Percentiles rank a stretch among this genome's conserved stretches.
Evolutionary conservation across 306 rosid genomes (phyloP).

Genomic region (Abrus pulchellus): DNA sequence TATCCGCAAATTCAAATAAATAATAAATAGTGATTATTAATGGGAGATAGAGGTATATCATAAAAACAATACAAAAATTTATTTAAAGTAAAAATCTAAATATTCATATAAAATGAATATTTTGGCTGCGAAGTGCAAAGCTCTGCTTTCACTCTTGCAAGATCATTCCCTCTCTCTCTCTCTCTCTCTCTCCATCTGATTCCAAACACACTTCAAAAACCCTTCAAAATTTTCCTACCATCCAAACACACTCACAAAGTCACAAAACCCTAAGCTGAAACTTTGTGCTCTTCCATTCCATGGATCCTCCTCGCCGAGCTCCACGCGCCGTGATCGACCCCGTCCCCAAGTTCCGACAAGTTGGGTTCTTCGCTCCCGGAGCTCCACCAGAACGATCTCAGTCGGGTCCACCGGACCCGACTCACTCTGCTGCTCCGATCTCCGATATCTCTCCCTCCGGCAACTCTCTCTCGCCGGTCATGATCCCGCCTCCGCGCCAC

Average conservation of each 20-base stretch:
- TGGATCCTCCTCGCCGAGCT: conserved; percentile 89
- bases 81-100: no score
- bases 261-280: conserved; percentile 39
- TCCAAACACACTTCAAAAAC: neutral
- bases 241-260: conserved; percentile 19
- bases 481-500: conserved; percentile 89
- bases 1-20: no score
- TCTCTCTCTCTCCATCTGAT: neutral
- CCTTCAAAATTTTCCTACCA: conserved; percentile 23
- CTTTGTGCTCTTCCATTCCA: conserved; percentile 33
- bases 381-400: conserved; percentile 58
- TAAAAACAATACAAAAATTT: no score
- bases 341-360: conserved; percentile 84
- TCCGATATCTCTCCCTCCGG: conserved; percentile 54
- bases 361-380: conserved; percentile 79
- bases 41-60: no score
- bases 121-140: no score
- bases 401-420: conserved; percentile 59
- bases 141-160: no score
- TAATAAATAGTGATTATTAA: no score
- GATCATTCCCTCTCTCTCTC: no score
- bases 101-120: no score
- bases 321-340: conserved; percentile 81
- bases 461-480: conserved; percentile 78
- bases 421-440: conserved; percentile 47